Evolutionary conservation across 2,329 filamentous ascomycete species (phyloP).

Genomic region (Fusarium phyllophilum): DNA sequence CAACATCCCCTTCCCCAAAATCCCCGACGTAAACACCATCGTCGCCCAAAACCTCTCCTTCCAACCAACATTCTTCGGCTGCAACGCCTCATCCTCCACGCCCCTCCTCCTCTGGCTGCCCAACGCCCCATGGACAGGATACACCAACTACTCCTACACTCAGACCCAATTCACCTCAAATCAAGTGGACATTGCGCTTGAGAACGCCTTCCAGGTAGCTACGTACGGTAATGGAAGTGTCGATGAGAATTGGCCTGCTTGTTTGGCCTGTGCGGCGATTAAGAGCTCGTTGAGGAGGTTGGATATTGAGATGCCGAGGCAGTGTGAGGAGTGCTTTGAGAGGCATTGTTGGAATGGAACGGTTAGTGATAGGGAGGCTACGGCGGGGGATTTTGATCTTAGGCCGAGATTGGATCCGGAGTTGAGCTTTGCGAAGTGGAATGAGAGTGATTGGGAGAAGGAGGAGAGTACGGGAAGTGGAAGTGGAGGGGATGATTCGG

Average conservation of each 20-base stretch:
- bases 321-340: conserved; percentile 42
- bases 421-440: conserved; percentile 40
- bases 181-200: conserved; percentile 39
- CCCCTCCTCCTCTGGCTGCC: conserved; percentile 46
- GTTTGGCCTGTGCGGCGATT: conserved; percentile 83
- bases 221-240: conserved; percentile 81
- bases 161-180: conserved; percentile 39
- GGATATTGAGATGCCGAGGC: conserved; percentile 25
- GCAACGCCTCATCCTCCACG: conserved; percentile 30
- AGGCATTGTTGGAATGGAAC: conserved; percentile 43
- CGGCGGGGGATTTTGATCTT: conserved; percentile 29
- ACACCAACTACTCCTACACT: conserved; percentile 42
- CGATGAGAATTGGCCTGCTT: conserved; percentile 77
- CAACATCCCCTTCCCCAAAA: conserved; percentile 43
- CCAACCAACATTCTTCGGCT: conserved; percentile 46
- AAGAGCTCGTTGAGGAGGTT: conserved; percentile 68
- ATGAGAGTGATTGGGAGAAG: conserved; percentile 24
- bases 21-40: conserved; percentile 43
- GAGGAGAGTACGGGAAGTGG: no score
- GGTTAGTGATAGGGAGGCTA: conserved; percentile 14
- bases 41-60: conserved; percentile 39
- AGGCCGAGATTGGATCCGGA: conserved; percentile 31
- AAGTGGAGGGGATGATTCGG: neutral
- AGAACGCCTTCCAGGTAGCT: conserved; percentile 81
- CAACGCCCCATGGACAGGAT: conserved; percentile 45